Percentiles rank a stretch among this genome's conserved stretches.
Evolutionary conservation across 345 rosid genomes (phyloP).

Genomic region (Salix purpurea): DNA sequence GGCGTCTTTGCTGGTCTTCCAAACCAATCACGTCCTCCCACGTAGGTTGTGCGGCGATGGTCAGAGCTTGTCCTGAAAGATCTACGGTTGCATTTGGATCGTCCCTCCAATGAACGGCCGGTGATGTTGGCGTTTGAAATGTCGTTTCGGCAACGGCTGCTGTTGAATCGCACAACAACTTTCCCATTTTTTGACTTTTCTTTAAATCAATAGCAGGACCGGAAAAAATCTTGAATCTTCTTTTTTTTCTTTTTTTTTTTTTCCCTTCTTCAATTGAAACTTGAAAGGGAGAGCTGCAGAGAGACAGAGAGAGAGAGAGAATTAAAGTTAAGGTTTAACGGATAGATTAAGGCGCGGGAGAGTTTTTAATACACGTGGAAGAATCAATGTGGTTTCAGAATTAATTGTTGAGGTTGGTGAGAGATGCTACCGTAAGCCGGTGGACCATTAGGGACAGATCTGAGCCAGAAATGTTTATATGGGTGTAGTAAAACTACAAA

Average conservation of each 20-base stretch:
- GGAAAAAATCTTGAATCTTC: not conserved
- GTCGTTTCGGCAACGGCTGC: constrained; percentile 54
- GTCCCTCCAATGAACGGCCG: constrained; percentile 56
- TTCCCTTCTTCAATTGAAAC: constrained; percentile 19
- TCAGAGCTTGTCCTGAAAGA: constrained; percentile 38
- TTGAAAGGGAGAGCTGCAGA: constrained; percentile 4
- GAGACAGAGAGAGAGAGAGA: constrained; percentile 19
- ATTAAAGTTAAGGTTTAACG: constrained; percentile 44
- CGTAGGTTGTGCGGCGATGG: constrained; percentile 11
- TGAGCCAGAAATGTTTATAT: not conserved
- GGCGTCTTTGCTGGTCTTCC: constrained; percentile 85
- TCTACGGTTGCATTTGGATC: constrained; percentile 37
- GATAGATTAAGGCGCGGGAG: constrained; percentile 61
- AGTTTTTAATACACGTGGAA: constrained; percentile 43
- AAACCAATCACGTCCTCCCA: constrained; percentile 88
- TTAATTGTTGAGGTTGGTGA: not conserved
- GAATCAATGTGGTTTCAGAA: constrained; percentile 16
- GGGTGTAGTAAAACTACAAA: not conserved
- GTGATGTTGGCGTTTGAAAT: constrained; percentile 60
- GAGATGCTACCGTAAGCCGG: constrained; percentile 29
- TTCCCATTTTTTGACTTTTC: constrained; percentile 52
- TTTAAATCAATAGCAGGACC: not conserved
- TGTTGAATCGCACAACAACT: constrained; percentile 72
- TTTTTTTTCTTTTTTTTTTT: not conserved
- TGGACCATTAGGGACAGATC: constrained; percentile 12